Evolutionary conservation across 129 eudicot genomes (phyloP).

Genomic region (Arctium minus): DNA sequence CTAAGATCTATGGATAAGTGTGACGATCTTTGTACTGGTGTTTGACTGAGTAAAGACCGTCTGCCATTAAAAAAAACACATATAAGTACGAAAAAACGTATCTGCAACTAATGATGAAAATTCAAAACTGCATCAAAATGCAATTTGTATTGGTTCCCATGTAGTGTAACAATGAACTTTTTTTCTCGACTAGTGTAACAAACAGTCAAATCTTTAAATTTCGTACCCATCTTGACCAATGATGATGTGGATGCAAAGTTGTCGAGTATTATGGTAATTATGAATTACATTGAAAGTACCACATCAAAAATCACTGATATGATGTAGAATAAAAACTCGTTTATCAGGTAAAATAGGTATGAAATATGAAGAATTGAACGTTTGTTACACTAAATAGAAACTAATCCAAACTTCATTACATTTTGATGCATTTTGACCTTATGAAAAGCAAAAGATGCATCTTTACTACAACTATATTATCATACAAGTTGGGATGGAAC

Average conservation of each 20-base stretch:
- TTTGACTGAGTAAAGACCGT: conserved; percentile 88
- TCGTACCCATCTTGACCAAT: neutral
- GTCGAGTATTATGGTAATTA: neutral
- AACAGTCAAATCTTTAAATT: neutral
- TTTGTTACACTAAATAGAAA: neutral
- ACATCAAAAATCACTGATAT: neutral
- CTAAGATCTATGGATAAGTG: conserved; percentile 21
- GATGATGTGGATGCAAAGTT: neutral
- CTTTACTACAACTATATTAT: neutral
- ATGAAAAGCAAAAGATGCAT: neutral
- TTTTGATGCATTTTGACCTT: neutral
- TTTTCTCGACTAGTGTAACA: neutral
- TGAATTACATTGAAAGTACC: neutral
- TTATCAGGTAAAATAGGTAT: neutral
- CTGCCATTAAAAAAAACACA: conserved; percentile 31
- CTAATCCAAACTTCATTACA: neutral
- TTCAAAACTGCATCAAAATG: neutral
- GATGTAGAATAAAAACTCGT: neutral
- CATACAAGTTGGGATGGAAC: neutral
- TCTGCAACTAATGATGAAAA: neutral
- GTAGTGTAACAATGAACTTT: neutral
- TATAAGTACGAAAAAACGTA: neutral
- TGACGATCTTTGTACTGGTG: conserved; percentile 46
- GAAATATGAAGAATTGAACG: neutral
- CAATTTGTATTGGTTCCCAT: neutral